Conservation (phyloP, 2,329 filamentous ascomycete species). For the Colletotrichum eremochloae region DNA sequence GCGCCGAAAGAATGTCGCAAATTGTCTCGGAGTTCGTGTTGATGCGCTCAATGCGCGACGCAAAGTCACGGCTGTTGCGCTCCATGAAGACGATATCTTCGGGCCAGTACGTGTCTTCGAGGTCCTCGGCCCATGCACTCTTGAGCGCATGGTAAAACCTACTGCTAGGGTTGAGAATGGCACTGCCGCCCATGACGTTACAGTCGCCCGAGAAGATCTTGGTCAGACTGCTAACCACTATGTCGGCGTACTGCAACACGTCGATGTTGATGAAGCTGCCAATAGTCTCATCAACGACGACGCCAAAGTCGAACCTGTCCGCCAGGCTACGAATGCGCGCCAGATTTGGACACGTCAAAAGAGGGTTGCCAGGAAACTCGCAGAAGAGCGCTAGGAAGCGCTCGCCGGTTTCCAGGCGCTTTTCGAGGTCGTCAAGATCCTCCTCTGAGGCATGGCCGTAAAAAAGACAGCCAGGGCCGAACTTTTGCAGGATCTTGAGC, state of each 20-base stretch:
- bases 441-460: conserved; percentile 84
- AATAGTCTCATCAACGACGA: conserved; percentile 96
- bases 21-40: conserved; percentile 89
- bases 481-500: conserved; percentile 94
- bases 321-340: conserved; percentile 83
- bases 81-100: conserved; percentile 97
- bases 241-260: conserved; percentile 88
- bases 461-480: conserved; percentile 89
- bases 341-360: conserved; percentile 88
- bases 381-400: conserved; percentile 88
- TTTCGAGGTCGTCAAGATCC: conserved; percentile 88
- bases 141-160: conserved; percentile 80
- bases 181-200: conserved; percentile 95
- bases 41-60: conserved; percentile 83
- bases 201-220: conserved; percentile 98
- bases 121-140: conserved; percentile 71
- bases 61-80: conserved; percentile 94
- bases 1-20: conserved; percentile 76
- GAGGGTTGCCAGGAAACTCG: conserved; percentile 94
- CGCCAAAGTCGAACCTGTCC: conserved; percentile 86
- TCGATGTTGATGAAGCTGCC: conserved; percentile 97
- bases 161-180: conserved; percentile 74
- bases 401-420: conserved; percentile 77
- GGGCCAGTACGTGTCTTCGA: conserved; percentile 93
- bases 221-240: conserved; percentile 94